A percentile compares a stretch with the other conserved stretches of the same genome.
Conservation (phyloP, 305 asterid species). For the Striga hermonthica region DNA sequence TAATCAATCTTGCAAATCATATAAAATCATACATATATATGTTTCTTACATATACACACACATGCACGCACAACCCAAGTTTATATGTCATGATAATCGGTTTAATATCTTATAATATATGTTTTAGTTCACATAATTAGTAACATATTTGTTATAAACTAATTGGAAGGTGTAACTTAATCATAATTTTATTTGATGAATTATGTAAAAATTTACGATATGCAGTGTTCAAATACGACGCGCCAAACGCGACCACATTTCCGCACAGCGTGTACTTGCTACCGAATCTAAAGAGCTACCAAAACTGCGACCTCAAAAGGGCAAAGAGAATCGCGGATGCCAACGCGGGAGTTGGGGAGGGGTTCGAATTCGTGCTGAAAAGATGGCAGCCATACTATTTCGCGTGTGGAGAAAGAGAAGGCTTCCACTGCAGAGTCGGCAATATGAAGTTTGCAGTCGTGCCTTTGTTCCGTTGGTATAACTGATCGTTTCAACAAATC, state of each 20-base stretch:
- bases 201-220: background rate
- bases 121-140: no score
- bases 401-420: slow-evolving; percentile 60
- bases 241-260: slow-evolving; percentile 48
- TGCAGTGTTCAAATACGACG: slow-evolving; percentile 32
- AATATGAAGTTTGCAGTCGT: slow-evolving; percentile 60
- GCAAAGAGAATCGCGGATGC: slow-evolving; percentile 49
- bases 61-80: no score
- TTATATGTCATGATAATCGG: no score
- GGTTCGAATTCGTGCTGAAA: slow-evolving; percentile 58
- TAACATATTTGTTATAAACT: no score
- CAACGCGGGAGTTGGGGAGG: slow-evolving; percentile 47
- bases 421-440: slow-evolving; percentile 58
- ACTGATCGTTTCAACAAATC: slow-evolving; percentile 6
- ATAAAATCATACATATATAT: no score
- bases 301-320: slow-evolving; percentile 49
- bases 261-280: slow-evolving; percentile 61
- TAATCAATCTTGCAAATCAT: no score
- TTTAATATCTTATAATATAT: no score
- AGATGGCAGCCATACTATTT: slow-evolving; percentile 57
- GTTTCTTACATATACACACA: no score
- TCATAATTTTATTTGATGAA: background rate
- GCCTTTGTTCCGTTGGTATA: slow-evolving; percentile 48
- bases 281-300: slow-evolving; percentile 51
- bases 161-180: no score